Evolutionary conservation across 225 moss, liverwort and hornwort genomes (phyloP).

Genomic region (Straminergon stramineum): DNA sequence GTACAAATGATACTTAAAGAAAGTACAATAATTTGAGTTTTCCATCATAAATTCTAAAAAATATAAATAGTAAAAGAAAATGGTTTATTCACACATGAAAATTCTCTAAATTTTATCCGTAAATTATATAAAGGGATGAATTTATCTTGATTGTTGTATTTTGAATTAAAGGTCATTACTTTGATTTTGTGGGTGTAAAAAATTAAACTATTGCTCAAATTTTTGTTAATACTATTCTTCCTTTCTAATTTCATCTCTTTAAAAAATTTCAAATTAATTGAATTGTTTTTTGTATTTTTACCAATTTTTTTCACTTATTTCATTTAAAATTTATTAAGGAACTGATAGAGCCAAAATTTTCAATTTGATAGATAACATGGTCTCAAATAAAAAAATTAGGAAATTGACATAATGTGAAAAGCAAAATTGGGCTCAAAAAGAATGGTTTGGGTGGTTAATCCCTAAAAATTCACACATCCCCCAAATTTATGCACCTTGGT

Average conservation of each 20-base stretch:
- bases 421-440: background rate
- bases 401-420: too few relatives aligned
- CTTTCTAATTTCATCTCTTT: background rate
- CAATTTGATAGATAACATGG: too few relatives aligned
- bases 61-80: background rate
- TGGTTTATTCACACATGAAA: fast-evolving
- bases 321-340: background rate
- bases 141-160: background rate
- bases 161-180: background rate
- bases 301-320: too few relatives aligned
- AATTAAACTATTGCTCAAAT: background rate
- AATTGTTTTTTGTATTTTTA: background rate
- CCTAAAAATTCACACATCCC: fast-evolving
- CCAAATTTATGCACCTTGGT: fast-evolving
- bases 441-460: fast-evolving
- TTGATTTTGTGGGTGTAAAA: background rate
- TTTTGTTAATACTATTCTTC: background rate
- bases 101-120: background rate
- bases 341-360: background rate
- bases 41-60: background rate
- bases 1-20: background rate
- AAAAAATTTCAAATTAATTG: background rate
- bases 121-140: background rate
- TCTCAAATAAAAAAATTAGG: background rate
- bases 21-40: background rate